Evolutionary conservation across 1,284 basidiomycete genomes (phyloP), one percentile per base, ranked within the genome.

Genomic region (Waitea zeae): DNA sequence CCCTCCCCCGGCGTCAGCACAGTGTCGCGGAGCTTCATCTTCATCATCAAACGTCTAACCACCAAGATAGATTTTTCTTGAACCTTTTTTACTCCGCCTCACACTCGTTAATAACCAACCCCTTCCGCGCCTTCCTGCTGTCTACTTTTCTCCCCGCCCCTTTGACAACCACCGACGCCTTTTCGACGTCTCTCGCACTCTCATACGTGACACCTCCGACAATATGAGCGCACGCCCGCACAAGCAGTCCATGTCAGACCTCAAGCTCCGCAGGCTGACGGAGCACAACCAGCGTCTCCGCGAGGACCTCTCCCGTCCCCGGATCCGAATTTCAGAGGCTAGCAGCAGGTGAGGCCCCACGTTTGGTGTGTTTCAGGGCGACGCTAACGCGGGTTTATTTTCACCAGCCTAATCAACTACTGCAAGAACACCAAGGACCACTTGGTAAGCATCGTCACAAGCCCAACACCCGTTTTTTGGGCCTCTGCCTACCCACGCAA

Each of bases 221-320:
- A 50, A 39, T 48, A 84, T 74, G 71, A 72, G 64, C 50, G 54
- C 56, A 39, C 62, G 71, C 43, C 67, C 65, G 27, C 69, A 69
- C 46, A 72, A 71, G 59, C 81, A 84, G 61, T 80, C 82, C 46
- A 93, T 96, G 88, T 84, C 83, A 36, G 92, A 96, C 69, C 76
- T 97, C 51, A 95, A 93, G 70, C 77, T 96, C 43, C 73, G 92
- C 33, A 67, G 92, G 38, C 62, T 97, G 44, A 75, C 78, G 40
- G 92, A 97, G 61, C 89, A 96, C 59, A 97, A 96, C 52, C 76
- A 82, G 52, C 68, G 92, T 40, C 58, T 97, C 46, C 64, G 76
- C 48, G 92, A 96, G 57, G 92, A 97, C 52, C 60, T 96, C 40
- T 75, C 79, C 34, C 61, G 92, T 43, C 88, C 88, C 17, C 65